Conservation (phyloP, 805 yeast species). For the Vanderwaltozyma yarrowii region DNA sequence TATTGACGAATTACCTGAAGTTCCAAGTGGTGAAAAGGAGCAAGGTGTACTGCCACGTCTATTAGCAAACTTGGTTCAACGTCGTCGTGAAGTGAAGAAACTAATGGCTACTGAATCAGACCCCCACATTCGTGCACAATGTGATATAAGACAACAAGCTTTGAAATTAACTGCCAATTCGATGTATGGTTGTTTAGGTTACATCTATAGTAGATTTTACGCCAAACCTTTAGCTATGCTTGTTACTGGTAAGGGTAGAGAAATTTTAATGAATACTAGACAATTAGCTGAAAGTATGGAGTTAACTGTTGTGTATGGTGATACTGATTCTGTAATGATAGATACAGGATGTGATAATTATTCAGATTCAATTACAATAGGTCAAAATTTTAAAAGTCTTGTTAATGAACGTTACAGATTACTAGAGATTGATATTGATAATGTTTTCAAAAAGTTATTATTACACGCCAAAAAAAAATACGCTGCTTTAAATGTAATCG, state of each 20-base stretch:
- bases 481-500: constrained; percentile 70
- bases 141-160: constrained; percentile 93
- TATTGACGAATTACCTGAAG: constrained; percentile 54
- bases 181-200: constrained; percentile 99
- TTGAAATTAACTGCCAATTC: constrained; percentile 95
- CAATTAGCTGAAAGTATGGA: constrained; percentile 82
- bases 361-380: constrained; percentile 69
- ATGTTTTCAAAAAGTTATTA: constrained; percentile 74
- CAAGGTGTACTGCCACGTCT: constrained; percentile 85
- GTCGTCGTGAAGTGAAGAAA: constrained; percentile 89
- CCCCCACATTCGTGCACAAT: constrained; percentile 61
- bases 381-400: constrained; percentile 68
- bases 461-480: constrained; percentile 95
- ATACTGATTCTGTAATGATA: constrained; percentile 98
- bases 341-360: constrained; percentile 69
- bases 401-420: constrained; percentile 84
- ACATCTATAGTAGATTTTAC: constrained; percentile 80
- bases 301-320: constrained; percentile 89
- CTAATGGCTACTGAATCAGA: constrained; percentile 66
- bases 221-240: constrained; percentile 95
- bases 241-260: constrained; percentile 92
- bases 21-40: constrained; percentile 47
- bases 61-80: constrained; percentile 70
- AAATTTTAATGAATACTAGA: constrained; percentile 84
- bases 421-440: constrained; percentile 91